These are phyloP conservation scores for Cladosporium sp. DNA, from an alignment of 2,329 filamentous ascomycete genomes.

Conservation along the genomic window DNA sequence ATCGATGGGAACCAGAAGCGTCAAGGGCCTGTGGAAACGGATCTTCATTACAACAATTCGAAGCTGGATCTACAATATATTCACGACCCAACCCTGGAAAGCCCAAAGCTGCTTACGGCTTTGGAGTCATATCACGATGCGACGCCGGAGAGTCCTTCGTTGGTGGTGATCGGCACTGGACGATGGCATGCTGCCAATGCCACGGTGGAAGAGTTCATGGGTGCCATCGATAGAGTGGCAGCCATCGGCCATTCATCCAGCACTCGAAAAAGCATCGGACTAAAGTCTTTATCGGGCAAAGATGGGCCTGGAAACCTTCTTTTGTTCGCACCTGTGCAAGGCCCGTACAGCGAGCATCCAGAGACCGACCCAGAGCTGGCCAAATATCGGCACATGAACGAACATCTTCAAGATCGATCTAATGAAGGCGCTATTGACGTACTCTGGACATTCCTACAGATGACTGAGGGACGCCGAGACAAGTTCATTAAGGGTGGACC, in stretches of 20 bases:
- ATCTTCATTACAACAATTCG: constrained; percentile 47
- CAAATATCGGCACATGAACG: constrained; percentile 51
- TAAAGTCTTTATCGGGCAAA: constrained; percentile 22
- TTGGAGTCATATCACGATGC: constrained; percentile 41
- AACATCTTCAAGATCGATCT: constrained; percentile 49
- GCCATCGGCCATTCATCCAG: constrained; percentile 23
- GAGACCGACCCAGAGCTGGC: constrained; percentile 33
- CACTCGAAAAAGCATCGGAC: constrained; percentile 17
- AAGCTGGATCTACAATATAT: constrained; percentile 54
- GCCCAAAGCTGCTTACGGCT: constrained; percentile 45
- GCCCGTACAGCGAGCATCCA: constrained; percentile 48
- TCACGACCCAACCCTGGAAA: constrained; percentile 65
- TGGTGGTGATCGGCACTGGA: constrained; percentile 57
- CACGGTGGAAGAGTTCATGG: constrained; percentile 49
- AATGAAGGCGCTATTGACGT: constrained; percentile 41
- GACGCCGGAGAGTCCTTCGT: constrained; percentile 36
- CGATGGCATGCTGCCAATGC: constrained; percentile 56
- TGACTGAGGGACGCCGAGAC: constrained; percentile 46
- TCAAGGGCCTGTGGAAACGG: constrained; percentile 39
- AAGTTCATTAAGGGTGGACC: constrained; percentile 47
- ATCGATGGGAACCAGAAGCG: constrained; percentile 45
- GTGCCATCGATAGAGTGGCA: constrained; percentile 49
- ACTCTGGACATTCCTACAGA: constrained; percentile 53
- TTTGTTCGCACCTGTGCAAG: constrained; percentile 49
- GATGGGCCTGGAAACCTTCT: constrained; percentile 35